Evolutionary conservation across 495 filamentous ascomycete genomes (phyloP).

Genomic region (Thermothielavioides terrestris): DNA sequence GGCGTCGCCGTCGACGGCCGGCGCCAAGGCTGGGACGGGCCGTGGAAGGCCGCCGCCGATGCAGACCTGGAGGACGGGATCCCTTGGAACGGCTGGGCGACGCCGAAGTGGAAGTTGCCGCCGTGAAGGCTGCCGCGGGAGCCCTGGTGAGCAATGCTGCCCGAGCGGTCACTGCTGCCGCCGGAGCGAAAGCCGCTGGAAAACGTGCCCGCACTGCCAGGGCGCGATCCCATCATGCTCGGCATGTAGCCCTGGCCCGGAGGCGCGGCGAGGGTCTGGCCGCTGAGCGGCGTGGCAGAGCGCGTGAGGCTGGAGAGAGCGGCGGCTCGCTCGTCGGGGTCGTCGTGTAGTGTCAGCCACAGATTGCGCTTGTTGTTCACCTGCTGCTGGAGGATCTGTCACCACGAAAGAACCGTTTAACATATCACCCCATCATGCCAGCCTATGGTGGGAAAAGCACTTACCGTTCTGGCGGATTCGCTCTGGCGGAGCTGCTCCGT

Average conservation of each 20-base stretch:
- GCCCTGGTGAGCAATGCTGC: no score
- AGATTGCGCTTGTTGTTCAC: slow-evolving; percentile 19
- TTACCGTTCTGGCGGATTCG: slow-evolving; percentile 3
- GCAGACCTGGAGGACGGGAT: background rate
- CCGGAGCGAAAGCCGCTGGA: no score
- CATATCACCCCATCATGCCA: no score
- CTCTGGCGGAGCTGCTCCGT: slow-evolving; percentile 9
- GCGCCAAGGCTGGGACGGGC: background rate
- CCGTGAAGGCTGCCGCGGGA: background rate
- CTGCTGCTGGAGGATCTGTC: slow-evolving; percentile 16
- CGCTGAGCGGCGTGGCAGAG: background rate
- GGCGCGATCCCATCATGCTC: background rate
- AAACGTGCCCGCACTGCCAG: no score
- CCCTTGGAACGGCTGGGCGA: background rate
- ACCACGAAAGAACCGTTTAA: no score
- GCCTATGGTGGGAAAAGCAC: background rate
- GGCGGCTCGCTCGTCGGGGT: slow-evolving; percentile 10
- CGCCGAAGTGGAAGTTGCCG: background rate
- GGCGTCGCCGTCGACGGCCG: background rate
- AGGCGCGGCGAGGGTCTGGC: slow-evolving; percentile 1
- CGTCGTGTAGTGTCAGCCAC: slow-evolving; percentile 17
- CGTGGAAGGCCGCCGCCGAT: background rate
- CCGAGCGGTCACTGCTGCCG: background rate
- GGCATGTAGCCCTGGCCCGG: background rate
- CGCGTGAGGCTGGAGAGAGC: background rate